Conservation (phyloP, 176 grass and related monocot genomes). For the Oryza australiensis region DNA sequence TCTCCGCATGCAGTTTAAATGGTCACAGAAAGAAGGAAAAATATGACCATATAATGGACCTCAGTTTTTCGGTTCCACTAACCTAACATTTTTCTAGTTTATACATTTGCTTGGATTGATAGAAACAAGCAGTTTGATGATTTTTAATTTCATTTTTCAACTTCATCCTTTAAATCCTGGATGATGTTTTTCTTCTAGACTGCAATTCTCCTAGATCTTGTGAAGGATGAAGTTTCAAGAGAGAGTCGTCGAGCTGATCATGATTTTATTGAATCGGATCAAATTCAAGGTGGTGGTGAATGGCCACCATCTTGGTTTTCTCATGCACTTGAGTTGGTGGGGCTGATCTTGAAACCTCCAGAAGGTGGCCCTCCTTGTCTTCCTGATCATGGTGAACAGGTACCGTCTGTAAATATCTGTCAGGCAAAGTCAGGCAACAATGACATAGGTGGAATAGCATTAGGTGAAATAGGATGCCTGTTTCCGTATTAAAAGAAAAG, state of each 20-base stretch:
- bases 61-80: background rate
- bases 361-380: slow-evolving; percentile 78
- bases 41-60: background rate
- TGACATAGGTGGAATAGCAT: background rate
- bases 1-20: slow-evolving; percentile 28
- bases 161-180: slow-evolving; percentile 15
- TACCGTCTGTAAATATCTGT: slow-evolving; percentile 23
- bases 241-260: slow-evolving; percentile 38
- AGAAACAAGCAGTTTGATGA: background rate
- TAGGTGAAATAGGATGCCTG: background rate
- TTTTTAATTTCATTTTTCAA: background rate
- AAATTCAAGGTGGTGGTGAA: slow-evolving; percentile 17
- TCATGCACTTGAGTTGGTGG: slow-evolving; percentile 59
- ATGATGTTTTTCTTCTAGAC: slow-evolving; percentile 57
- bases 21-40: background rate
- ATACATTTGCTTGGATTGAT: background rate
- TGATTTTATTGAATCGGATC: slow-evolving; percentile 27
- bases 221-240: slow-evolving; percentile 56
- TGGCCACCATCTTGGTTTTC: slow-evolving; percentile 44
- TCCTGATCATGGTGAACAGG: slow-evolving; percentile 72
- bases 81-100: slow-evolving; percentile 13
- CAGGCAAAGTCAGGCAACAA: background rate
- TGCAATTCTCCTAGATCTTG: slow-evolving; percentile 84
- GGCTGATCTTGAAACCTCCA: slow-evolving; percentile 69
- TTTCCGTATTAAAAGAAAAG: background rate